A percentile compares a stretch with the other conserved stretches of the same genome.
These are phyloP conservation scores for Botryosphaeria dothidea DNA, from an alignment of 2,329 filamentous ascomycete species.

Conservation along the genomic window DNA sequence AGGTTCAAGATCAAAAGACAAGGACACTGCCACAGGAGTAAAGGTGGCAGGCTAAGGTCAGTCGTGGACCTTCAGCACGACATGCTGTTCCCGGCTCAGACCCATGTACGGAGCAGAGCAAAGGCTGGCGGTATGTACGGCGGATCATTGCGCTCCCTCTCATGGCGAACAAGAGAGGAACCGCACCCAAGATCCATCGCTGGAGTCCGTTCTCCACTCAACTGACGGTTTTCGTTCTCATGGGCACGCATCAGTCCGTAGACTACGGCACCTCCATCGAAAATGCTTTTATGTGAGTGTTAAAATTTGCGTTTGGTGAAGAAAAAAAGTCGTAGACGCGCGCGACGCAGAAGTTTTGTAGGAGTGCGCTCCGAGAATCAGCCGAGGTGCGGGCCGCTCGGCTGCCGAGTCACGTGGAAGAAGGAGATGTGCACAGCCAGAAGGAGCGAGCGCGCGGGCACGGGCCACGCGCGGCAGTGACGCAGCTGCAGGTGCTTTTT, in stretches of 20 bases:
- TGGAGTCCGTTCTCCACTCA: conserved; percentile 54
- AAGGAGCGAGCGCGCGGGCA: not conserved
- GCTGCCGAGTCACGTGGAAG: not conserved
- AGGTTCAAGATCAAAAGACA: too few relatives aligned
- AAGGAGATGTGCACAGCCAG: not conserved
- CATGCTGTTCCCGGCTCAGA: too few relatives aligned
- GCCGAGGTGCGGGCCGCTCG: not conserved
- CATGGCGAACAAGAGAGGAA: conserved; percentile 50
- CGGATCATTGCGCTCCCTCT: conserved; percentile 62
- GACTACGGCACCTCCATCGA: conserved; percentile 48
- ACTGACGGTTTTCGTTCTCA: conserved; percentile 61
- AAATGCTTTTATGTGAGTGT: conserved; percentile 62
- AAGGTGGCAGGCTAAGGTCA: too few relatives aligned
- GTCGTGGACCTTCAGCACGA: too few relatives aligned
- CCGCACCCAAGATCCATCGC: conserved; percentile 60
- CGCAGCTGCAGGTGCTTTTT: conserved; percentile 4
- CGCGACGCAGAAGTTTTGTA: conserved; percentile 6
- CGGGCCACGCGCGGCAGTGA: not conserved
- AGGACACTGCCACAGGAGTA: too few relatives aligned
- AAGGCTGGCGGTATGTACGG: conserved; percentile 44
- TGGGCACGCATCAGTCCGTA: conserved; percentile 44
- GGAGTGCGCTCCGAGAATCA: not conserved
- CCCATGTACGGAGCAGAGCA: not conserved
- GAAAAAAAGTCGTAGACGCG: conserved; percentile 32
- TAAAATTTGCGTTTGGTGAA: conserved; percentile 56